Percentiles rank a stretch among this genome's conserved stretches.
These are phyloP conservation scores for Stagonosporopsis vannaccii DNA, from an alignment of 2,329 filamentous ascomycete species.

Conservation along the genomic window DNA sequence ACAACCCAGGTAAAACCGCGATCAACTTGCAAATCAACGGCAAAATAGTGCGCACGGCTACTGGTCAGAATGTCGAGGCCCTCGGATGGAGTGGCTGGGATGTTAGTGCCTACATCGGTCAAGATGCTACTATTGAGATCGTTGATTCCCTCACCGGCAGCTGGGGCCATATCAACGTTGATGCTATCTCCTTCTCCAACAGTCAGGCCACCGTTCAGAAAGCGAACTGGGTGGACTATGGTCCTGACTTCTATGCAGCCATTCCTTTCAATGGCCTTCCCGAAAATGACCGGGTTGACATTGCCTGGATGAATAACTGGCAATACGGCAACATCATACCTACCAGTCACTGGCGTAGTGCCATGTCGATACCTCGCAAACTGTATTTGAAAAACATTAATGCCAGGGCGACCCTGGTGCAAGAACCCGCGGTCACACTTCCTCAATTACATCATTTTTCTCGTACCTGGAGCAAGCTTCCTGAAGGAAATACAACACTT, in stretches of 20 bases:
- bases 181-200: background rate
- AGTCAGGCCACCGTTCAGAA: background rate
- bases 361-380: background rate
- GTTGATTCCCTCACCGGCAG: background rate
- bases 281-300: background rate
- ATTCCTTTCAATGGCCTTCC: background rate
- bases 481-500: background rate
- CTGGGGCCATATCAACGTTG: constrained; percentile 1
- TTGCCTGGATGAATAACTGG: constrained; percentile 1
- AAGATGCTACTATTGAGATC: background rate
- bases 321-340: constrained; percentile 1
- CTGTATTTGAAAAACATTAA: background rate
- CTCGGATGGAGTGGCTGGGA: background rate
- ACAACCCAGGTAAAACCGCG: background rate
- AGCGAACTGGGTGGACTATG: background rate
- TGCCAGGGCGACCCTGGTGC: background rate
- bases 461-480: background rate
- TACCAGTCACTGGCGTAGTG: background rate
- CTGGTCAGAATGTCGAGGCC: background rate
- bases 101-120: background rate
- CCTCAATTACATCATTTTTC: background rate
- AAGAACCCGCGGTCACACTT: background rate
- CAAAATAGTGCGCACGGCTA: background rate
- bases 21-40: background rate
- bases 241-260: background rate